Conservation (phyloP, 495 filamentous ascomycete genomes). For the Lasiosphaeriaceae sp. region DNA sequence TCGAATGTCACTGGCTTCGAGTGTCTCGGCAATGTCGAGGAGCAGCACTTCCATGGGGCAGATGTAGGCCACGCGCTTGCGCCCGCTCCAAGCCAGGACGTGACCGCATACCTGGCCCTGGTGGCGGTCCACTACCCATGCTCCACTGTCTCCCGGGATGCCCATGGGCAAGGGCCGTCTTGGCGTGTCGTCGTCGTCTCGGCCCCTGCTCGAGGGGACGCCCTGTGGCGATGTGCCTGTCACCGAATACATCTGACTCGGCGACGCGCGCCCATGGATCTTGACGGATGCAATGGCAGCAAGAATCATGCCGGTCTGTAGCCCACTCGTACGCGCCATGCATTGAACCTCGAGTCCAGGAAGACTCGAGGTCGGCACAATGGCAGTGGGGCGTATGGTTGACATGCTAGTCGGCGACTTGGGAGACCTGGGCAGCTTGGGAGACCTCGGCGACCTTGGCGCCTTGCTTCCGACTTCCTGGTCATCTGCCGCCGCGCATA, state of each 20-base stretch:
- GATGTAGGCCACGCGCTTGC: constrained; percentile 76
- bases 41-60: constrained; percentile 90
- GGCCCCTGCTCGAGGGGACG: constrained; percentile 36
- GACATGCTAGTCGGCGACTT: neutral
- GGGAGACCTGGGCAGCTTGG: neutral
- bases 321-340: constrained; percentile 83
- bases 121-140: constrained; percentile 84
- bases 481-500: constrained; percentile 31
- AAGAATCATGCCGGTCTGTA: constrained; percentile 72
- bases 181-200: constrained; percentile 8
- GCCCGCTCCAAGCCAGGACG: constrained; percentile 78
- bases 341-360: constrained; percentile 77
- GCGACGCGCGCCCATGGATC: constrained; percentile 74
- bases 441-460: neutral
- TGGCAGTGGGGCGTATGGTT: constrained; percentile 35
- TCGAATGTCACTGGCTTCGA: constrained; percentile 53
- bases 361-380: constrained; percentile 47
- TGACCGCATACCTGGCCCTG: constrained; percentile 82
- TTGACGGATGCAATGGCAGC: constrained; percentile 75
- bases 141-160: constrained; percentile 88
- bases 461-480: constrained; percentile 15
- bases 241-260: constrained; percentile 78
- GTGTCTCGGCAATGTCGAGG: constrained; percentile 73
- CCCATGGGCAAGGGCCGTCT: constrained; percentile 35
- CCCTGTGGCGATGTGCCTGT: constrained; percentile 21